Percentiles rank a stretch among this genome's conserved stretches.
Evolutionary conservation across 352 stramenopile species (phyloP).

Genomic region (Phytophthora nicotianae): DNA sequence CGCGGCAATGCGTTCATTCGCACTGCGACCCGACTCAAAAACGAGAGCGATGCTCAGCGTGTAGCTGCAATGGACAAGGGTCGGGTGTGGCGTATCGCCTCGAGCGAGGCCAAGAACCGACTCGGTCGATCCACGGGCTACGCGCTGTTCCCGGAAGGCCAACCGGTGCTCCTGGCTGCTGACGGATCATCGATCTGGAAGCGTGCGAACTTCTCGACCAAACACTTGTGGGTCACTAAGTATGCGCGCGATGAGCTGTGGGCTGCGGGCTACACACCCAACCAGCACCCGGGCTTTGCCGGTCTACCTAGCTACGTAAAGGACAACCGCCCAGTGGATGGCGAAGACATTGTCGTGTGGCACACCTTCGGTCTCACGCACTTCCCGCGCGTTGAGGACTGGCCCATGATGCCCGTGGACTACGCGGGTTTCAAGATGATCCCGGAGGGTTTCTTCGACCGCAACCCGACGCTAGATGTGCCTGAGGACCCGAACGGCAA

Average conservation of each 20-base stretch:
- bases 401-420: conserved; percentile 80
- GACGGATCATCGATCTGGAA: conserved; percentile 58
- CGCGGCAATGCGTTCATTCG: conserved; percentile 66
- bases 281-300: conserved; percentile 53
- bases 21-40: conserved; percentile 52
- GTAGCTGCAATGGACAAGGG: conserved; percentile 57
- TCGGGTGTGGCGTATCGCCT: conserved; percentile 73
- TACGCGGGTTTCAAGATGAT: conserved; percentile 72
- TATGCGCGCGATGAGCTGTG: conserved; percentile 65
- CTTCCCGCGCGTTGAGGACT: conserved; percentile 67
- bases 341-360: conserved; percentile 76
- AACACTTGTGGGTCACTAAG: conserved; percentile 78
- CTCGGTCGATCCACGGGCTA: conserved; percentile 69
- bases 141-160: conserved; percentile 58
- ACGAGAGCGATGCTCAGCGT: conserved; percentile 54
- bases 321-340: conserved; percentile 53
- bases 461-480: conserved; percentile 53
- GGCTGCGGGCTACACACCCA: conserved; percentile 71
- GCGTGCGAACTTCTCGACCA: conserved; percentile 66
- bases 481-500: conserved; percentile 47
- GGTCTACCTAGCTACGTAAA: conserved; percentile 65
- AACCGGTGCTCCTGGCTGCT: conserved; percentile 58
- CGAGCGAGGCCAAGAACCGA: conserved; percentile 58
- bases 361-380: conserved; percentile 79
- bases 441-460: conserved; percentile 67